These are phyloP conservation scores for Cerioporus squamosus DNA, from an alignment of 1,284 basidiomycete genomes.

Conservation along the genomic window DNA sequence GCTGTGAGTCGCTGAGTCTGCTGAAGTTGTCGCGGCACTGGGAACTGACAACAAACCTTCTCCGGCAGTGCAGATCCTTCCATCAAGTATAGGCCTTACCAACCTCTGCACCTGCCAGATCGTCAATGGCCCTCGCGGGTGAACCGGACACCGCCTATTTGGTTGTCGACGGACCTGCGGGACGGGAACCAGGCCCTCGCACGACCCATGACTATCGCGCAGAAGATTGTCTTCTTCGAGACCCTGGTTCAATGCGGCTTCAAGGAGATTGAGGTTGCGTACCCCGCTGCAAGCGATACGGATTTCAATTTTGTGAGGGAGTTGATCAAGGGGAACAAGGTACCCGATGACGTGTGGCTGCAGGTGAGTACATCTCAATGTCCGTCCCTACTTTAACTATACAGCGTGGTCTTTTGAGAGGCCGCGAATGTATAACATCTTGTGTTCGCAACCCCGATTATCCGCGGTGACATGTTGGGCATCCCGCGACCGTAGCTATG, in stretches of 20 bases:
- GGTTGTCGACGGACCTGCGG: constrained; percentile 96
- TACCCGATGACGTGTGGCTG: constrained; percentile 97
- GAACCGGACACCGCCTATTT: constrained; percentile 85
- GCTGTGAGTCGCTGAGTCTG: constrained; percentile 31
- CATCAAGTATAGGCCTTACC: constrained; percentile 87
- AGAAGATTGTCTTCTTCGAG: constrained; percentile 93
- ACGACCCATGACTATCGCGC: constrained; percentile 94
- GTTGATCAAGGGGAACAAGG: constrained; percentile 81
- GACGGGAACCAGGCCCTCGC: constrained; percentile 98
- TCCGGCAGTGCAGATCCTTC: constrained; percentile 76
- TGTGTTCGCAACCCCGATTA: no score
- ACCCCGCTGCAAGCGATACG: constrained; percentile 96
- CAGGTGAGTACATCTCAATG: constrained; percentile 69
- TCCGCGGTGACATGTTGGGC: no score
- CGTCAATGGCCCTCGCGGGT: constrained; percentile 94
- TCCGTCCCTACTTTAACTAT: no score
- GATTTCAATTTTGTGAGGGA: constrained; percentile 94
- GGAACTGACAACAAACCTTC: constrained; percentile 2
- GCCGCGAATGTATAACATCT: no score
- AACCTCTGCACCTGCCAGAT: constrained; percentile 77
- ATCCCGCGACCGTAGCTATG: no score
- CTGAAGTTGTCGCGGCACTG: neutral
- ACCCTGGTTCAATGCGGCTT: constrained; percentile 90
- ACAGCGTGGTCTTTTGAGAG: no score
- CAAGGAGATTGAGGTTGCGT: constrained; percentile 97